Base-by-base conservation (phyloP, 2,329 filamentous ascomycete species). In the Arthrobotrys conoides region DNA sequence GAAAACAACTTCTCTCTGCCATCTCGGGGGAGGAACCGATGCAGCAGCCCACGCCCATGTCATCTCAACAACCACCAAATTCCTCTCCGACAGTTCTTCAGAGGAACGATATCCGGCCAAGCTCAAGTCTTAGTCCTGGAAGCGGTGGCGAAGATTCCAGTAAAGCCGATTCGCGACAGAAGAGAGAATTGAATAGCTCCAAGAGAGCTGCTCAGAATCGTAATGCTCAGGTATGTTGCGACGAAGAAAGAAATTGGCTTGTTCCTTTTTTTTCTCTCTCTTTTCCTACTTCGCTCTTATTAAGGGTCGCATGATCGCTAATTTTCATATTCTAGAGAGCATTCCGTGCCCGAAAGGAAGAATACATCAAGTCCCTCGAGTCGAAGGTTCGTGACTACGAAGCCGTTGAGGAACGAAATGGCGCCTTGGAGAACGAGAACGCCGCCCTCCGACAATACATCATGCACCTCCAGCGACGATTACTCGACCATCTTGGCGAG, bases 361-460 rank as follows among this genome's bases (percentile, higher is more conserved):
- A 93, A 55, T 97, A 99, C 84, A 99, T 99, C 85, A 97, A 97
- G 87, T 96, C 97, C 84, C 89, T 99, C 5, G 96, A 99, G 85
- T 92, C 96, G 83, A 93, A 98, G 84, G 93, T 97, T 65, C 91
- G 93, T 82, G 93, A 96, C 33, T 92, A 90, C 81, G 88, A 90
- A 81, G 88, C 90, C 18, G 89, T 97, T 85, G 92, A 94, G 81
- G 89, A 92, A 80, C 90, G 89, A 71, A 93, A 90, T 85, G 96
- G 97, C 84, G 86, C 88, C n/a, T 86, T 97, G 27, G 93, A 97
- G 83, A 87, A 89, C 30, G 95, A 99, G 84, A 97, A 97, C 85
- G 96, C 94, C 83, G 90, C 92, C 80, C 87, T 99, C 49, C 91
- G 94, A 81, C 94, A 97, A 84, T 98, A 98, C 85, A 92, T 97